These are phyloP conservation scores for Apiotrichum mycotoxinovorans DNA, from an alignment of 1,284 basidiomycete species.

Conservation along the genomic window DNA sequence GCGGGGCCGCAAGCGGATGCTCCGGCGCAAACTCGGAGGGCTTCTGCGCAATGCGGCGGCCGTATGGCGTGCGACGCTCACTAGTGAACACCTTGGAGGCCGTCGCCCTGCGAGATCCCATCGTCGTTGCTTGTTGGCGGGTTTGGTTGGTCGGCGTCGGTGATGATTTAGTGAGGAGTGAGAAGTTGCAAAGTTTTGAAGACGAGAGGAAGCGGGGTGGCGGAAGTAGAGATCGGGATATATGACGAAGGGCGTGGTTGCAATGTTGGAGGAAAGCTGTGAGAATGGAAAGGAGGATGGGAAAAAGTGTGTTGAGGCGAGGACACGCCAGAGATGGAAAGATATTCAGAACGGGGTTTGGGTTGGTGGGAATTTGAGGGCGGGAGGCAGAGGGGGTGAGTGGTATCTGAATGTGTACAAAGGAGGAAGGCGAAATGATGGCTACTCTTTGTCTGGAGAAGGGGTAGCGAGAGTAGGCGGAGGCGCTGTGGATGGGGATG, in stretches of 20 bases:
- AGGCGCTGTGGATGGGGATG: neutral
- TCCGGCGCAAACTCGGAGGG: too few relatives aligned
- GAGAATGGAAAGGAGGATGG: too few relatives aligned
- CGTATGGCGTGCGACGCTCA: conserved; percentile 1
- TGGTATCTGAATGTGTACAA: neutral
- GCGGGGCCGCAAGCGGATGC: neutral
- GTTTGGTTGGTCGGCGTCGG: neutral
- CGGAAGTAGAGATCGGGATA: too few relatives aligned
- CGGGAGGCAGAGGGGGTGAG: neutral
- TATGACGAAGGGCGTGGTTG: too few relatives aligned
- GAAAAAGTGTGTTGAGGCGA: neutral
- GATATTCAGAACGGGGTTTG: neutral
- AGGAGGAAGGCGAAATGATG: neutral
- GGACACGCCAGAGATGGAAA: neutral
- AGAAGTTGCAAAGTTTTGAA: neutral
- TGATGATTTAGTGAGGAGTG: neutral
- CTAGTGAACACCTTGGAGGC: neutral
- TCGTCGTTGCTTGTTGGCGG: neutral
- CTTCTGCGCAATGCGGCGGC: neutral
- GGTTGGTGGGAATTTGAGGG: neutral
- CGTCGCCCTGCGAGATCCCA: neutral
- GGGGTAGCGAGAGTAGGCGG: neutral
- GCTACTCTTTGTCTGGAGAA: neutral
- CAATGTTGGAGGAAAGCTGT: too few relatives aligned
- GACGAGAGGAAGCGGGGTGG: too few relatives aligned